Percentiles rank a stretch among this genome's conserved stretches.
These are phyloP conservation scores for Melampsora americana DNA, from an alignment of 1,284 basidiomycete species.

Conservation along the genomic window DNA sequence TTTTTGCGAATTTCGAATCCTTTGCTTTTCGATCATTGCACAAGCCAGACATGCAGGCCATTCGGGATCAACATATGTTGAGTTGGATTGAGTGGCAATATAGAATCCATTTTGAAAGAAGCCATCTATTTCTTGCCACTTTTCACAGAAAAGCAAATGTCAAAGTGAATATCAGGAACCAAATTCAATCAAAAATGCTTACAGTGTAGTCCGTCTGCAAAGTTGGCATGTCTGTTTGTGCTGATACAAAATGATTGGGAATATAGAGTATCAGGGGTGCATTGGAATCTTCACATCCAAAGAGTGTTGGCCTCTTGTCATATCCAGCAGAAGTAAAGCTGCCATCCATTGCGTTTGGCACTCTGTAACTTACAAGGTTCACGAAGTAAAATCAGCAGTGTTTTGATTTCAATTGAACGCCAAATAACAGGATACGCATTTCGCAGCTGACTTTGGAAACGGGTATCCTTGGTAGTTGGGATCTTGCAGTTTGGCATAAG, in stretches of 20 bases:
- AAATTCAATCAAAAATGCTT: neutral
- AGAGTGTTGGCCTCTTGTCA: constrained; percentile 40
- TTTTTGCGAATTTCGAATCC: neutral
- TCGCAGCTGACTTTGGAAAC: constrained; percentile 11
- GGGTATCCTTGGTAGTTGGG: constrained; percentile 23
- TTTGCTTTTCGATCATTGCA: constrained; percentile 34
- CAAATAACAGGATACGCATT: neutral
- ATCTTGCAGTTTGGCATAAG: constrained; percentile 20
- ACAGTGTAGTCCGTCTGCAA: constrained; percentile 35
- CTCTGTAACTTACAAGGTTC: constrained; percentile 9
- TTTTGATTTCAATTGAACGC: neutral
- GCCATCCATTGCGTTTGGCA: constrained; percentile 28
- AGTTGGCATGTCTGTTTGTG: constrained; percentile 34
- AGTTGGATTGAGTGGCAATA: constrained; percentile 33
- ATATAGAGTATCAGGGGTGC: constrained; percentile 35
- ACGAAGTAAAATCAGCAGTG: neutral
- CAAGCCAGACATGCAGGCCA: constrained; percentile 42
- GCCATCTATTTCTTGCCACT: constrained; percentile 38
- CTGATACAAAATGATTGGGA: constrained; percentile 32
- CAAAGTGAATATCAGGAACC: neutral
- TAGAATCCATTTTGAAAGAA: constrained; percentile 39
- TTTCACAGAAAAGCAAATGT: neutral
- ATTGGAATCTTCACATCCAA: constrained; percentile 19
- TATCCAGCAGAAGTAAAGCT: constrained; percentile 20
- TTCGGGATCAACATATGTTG: constrained; percentile 29